These are phyloP conservation scores for Dacryopinax spathularia DNA, from an alignment of 768 basidiomycete species.

Conservation along the genomic window DNA sequence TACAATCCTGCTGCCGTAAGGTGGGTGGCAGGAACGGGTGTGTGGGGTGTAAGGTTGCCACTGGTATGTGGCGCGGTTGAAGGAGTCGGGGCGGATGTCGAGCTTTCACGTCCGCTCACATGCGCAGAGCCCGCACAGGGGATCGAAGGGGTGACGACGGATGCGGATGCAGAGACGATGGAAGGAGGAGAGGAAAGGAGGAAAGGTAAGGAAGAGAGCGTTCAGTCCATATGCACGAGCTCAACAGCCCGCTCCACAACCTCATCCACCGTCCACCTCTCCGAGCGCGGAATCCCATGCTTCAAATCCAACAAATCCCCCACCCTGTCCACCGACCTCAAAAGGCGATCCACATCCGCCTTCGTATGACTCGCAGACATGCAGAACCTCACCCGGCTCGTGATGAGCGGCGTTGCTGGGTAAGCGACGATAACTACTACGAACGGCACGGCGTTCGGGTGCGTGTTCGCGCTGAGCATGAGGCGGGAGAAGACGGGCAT, in stretches of 20 bases:
- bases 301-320: conserved; percentile 85
- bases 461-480: conserved; percentile 56
- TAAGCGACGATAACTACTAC: conserved; percentile 84
- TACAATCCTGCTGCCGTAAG: no score
- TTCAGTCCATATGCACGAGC: conserved; percentile 38
- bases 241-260: conserved; percentile 60
- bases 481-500: conserved; percentile 81
- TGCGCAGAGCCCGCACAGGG: no score
- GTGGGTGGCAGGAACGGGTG: no score
- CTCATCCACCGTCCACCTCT: conserved; percentile 68
- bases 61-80: no score
- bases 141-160: no score
- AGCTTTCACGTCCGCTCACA: no score
- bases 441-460: conserved; percentile 45
- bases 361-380: conserved; percentile 92
- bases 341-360: conserved; percentile 77
- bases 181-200: not conserved
- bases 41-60: no score
- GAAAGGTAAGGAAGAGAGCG: not conserved
- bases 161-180: not conserved
- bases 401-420: conserved; percentile 79
- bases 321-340: conserved; percentile 81
- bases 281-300: conserved; percentile 39
- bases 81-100: no score
- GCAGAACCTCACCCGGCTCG: conserved; percentile 83